phyloP scores from a whole-genome alignment of 345 rosid species.

The Pistacia vera region DNA sequence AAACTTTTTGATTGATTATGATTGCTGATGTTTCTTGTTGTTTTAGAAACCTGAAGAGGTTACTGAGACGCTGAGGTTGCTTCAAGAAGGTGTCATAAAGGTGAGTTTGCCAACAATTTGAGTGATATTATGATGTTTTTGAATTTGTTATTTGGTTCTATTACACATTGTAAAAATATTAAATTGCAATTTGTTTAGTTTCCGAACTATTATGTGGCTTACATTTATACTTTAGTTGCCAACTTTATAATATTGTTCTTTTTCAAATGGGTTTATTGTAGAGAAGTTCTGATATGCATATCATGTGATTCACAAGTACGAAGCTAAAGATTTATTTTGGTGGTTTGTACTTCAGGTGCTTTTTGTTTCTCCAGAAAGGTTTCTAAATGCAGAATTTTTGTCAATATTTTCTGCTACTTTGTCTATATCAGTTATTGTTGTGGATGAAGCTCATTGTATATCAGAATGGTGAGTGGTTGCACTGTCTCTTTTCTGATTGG shows the following conservation, averaged over 20 bases:
- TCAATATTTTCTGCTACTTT: conserved; percentile 50
- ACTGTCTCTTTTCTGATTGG: conserved; percentile 10
- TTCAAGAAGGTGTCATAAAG: conserved; percentile 74
- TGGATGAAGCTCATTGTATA: conserved; percentile 97
- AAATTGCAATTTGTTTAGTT: background rate
- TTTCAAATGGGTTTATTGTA: background rate
- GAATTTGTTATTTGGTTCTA: background rate
- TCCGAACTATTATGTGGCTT: background rate
- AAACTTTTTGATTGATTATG: conserved; percentile 8
- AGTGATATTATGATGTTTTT: background rate
- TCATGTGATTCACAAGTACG: background rate
- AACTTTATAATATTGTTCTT: background rate
- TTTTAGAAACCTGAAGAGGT: conserved; percentile 76
- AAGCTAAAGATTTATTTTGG: conserved; percentile 9
- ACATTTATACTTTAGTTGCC: background rate
- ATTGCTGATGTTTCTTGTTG: conserved; percentile 5
- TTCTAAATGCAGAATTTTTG: conserved; percentile 75
- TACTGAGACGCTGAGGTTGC: conserved; percentile 62
- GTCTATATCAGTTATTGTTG: conserved; percentile 76
- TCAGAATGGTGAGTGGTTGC: conserved; percentile 84
- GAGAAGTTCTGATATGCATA: background rate
- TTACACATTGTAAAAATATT: background rate
- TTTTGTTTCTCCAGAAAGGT: conserved; percentile 93
- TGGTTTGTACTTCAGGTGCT: conserved; percentile 66
- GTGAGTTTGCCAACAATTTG: conserved; percentile 32